Percentiles rank a stretch among this genome's conserved stretches.
phyloP scores from a whole-genome alignment of 78 protist species.

The Polysphondylium violaceum region DNA sequence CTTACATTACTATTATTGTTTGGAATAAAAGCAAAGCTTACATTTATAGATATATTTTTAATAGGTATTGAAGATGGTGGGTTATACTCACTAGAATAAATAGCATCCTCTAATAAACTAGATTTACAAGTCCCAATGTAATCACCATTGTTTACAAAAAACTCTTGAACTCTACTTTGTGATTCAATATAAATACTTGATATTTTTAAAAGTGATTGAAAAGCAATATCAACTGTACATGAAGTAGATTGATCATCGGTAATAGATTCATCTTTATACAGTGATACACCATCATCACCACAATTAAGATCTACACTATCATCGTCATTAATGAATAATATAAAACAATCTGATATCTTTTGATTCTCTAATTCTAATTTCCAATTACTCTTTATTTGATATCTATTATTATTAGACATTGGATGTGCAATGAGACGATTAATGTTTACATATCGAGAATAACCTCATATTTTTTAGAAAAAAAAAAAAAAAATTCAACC shows the following conservation, averaged over 20 bases:
- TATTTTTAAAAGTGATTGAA: constrained; percentile 6
- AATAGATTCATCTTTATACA: background rate
- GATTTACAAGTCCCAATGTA: constrained; percentile 7
- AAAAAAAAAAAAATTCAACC: no score
- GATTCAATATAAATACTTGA: constrained; percentile 13
- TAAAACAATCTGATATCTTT: background rate
- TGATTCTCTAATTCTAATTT: no score
- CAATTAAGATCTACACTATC: background rate
- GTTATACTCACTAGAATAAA: background rate
- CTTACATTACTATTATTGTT: no score
- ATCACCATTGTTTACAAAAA: background rate
- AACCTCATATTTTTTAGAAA: no score
- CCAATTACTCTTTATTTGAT: no score
- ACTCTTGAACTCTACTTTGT: constrained; percentile 17
- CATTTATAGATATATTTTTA: background rate
- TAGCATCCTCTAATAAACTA: background rate
- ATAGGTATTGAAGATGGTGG: background rate
- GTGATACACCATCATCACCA: no score
- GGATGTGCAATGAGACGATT: no score
- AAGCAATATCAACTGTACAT: background rate
- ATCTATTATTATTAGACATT: no score
- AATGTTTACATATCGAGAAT: no score
- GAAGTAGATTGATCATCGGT: background rate
- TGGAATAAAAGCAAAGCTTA: background rate
- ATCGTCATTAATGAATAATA: background rate